Evolutionary conservation across 148 eudicot species (phyloP), one percentile per base, ranked within the genome.

Genomic region (Pharnaceum exiguum): DNA sequence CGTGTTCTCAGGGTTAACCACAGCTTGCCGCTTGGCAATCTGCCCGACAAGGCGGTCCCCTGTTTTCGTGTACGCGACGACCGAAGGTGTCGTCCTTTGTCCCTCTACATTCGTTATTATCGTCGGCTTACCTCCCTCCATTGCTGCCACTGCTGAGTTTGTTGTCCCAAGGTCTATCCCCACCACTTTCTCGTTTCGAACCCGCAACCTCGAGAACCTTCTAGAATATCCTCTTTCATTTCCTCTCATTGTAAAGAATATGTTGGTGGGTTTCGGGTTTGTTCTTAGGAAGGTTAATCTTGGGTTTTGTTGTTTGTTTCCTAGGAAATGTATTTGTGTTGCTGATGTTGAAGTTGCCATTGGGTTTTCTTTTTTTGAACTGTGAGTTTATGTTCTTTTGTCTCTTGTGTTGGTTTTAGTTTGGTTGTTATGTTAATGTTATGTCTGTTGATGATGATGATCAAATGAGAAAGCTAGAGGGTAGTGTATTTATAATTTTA

Each of bases 91-190:
- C 22, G 91, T 85, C 24, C 91, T 42, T 66, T 82, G 85, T 5
- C 91, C 91, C 54, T 85, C 87, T 0, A 53, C 60, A 29, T 85
- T 85, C 0, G 87, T 79, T 2, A 82, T 69, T n/a, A 85, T 79
- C 15, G 75, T 75, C n/a, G 91, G 91, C 36, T 79, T 56, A 5
- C 91, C 91, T 0, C 91, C 91, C 30, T 85, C 91, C 91, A 85
- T 82, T 0, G 81, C 87, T n/a, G 82, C 91, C 66, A 85, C 87
- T 0, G 87, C 91, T 0, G 87, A 85, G 65, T 85, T 85, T 0
- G 91, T 85, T 3, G 87, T 85, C 13, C 91, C 91, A 2, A 85
- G 59, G 38, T 85, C 91, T 7, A 85, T 79, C 9, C 91, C 91
- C 7, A 85, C 91, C 49, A 77, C 91, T 60, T 85, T 85, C 74